phyloP scores from a whole-genome alignment of 2,329 filamentous ascomycete species.

The Akanthomyces lecanii region DNA sequence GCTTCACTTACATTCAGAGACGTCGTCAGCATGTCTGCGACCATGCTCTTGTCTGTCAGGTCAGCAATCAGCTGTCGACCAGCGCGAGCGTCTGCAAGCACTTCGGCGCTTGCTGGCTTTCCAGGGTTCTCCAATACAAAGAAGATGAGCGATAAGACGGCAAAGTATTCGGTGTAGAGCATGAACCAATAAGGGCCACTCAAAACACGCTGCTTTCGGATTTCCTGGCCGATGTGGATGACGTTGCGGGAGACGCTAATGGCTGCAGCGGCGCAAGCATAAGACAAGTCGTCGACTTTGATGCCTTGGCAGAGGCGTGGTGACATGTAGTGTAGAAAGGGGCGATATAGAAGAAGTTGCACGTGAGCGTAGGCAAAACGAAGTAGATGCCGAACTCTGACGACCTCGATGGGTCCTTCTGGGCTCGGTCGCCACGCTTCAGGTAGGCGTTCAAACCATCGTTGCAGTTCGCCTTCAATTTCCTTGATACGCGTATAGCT shows the following conservation, averaged over 20 bases:
- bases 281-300: constrained; percentile 69
- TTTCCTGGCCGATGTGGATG: constrained; percentile 74
- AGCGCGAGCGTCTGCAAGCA: constrained; percentile 78
- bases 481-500: constrained; percentile 60
- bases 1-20: constrained; percentile 63
- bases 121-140: constrained; percentile 78
- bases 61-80: constrained; percentile 78
- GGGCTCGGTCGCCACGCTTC: constrained; percentile 73
- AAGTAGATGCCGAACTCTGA: constrained; percentile 68
- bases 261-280: constrained; percentile 63
- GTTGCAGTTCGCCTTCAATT: constrained; percentile 59
- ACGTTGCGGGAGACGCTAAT: constrained; percentile 66
- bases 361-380: constrained; percentile 79
- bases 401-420: constrained; percentile 68
- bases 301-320: constrained; percentile 53
- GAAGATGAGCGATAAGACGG: constrained; percentile 73
- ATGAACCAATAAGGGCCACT: constrained; percentile 85
- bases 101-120: constrained; percentile 68
- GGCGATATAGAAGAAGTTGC: constrained; percentile 76
- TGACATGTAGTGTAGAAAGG: constrained; percentile 79
- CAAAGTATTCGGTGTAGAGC: constrained; percentile 79
- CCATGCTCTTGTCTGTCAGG: constrained; percentile 78
- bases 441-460: constrained; percentile 66
- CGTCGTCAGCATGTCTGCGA: constrained; percentile 78
- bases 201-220: constrained; percentile 69